Percentiles rank a stretch among this genome's conserved stretches.
phyloP scores from a whole-genome alignment of 2,329 filamentous ascomycete species.

The Zasmidium angulare region DNA sequence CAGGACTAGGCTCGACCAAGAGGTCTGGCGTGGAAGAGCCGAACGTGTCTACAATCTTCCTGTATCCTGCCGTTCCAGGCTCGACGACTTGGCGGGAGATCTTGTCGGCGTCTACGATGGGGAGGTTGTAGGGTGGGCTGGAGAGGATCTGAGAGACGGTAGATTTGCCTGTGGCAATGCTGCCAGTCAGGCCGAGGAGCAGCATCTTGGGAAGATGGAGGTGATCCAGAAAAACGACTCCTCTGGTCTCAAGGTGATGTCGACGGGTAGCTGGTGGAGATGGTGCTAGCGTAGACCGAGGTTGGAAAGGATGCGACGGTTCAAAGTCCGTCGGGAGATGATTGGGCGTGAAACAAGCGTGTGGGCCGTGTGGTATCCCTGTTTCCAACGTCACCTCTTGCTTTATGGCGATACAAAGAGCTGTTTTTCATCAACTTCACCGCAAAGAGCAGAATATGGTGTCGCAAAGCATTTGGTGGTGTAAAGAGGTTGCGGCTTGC shows the following conservation, averaged over 20 bases:
- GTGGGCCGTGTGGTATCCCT: no score
- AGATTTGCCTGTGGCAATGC: conserved; percentile 97
- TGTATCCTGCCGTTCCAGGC: conserved; percentile 82
- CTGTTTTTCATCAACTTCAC: no score
- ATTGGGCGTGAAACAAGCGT: no score
- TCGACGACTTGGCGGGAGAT: conserved; percentile 92
- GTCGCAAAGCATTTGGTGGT: no score
- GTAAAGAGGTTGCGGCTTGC: no score
- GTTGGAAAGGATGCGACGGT: no score
- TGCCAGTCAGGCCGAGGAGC: conserved; percentile 92
- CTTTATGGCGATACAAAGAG: no score
- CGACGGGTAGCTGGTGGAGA: neutral
- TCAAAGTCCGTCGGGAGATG: no score
- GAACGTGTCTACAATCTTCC: conserved; percentile 79
- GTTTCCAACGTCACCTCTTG: no score
- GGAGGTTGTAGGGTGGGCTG: conserved; percentile 76
- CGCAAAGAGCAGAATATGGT: no score
- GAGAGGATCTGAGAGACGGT: conserved; percentile 86
- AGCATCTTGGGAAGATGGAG: conserved; percentile 63
- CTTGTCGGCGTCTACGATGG: conserved; percentile 90
- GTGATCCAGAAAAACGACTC: neutral
- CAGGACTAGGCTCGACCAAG: conserved; percentile 60
- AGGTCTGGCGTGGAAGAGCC: conserved; percentile 80
- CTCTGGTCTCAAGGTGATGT: neutral
- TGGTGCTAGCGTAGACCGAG: no score